Percentiles rank a stretch among this genome's conserved stretches.
These are phyloP conservation scores for Rhododendron simsii DNA, from an alignment of 148 eudicot species.

Conservation along the genomic window DNA sequence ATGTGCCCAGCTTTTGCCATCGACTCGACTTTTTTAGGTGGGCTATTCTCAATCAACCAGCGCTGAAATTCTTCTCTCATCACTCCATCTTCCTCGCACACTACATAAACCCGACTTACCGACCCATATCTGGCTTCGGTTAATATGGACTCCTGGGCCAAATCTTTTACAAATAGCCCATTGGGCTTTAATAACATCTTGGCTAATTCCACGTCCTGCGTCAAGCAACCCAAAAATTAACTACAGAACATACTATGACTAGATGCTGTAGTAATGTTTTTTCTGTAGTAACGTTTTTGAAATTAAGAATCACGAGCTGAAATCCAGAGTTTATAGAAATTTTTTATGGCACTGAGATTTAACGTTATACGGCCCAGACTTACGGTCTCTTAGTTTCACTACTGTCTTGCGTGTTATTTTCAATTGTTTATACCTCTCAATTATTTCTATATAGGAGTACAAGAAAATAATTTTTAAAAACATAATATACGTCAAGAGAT, in stretches of 20 bases:
- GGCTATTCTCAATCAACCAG: conserved; percentile 21
- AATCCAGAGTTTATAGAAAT: too few relatives aligned
- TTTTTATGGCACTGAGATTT: too few relatives aligned
- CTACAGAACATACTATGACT: too few relatives aligned
- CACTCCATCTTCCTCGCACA: conserved; percentile 28
- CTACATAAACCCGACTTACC: conserved; percentile 19
- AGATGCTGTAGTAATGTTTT: too few relatives aligned
- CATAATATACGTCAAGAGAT: too few relatives aligned
- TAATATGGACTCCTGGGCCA: neutral
- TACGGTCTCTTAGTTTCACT: too few relatives aligned
- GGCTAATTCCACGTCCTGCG: conserved; percentile 34
- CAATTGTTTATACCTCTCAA: too few relatives aligned
- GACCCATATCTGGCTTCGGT: conserved; percentile 19
- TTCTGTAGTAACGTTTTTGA: neutral
- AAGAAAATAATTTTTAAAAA: too few relatives aligned
- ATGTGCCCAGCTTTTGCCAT: conserved; percentile 27
- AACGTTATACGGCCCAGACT: too few relatives aligned
- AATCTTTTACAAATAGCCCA: conserved; percentile 19
- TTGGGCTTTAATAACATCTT: conserved; percentile 8
- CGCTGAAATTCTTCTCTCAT: conserved; percentile 12
- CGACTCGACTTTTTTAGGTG: conserved; percentile 14
- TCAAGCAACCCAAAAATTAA: neutral
- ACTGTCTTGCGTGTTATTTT: too few relatives aligned
- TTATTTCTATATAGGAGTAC: too few relatives aligned
- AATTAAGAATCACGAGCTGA: too few relatives aligned